Evolutionary conservation across 2,329 filamentous ascomycete species (phyloP).

Genomic region (Chrysoporthe cubensis): DNA sequence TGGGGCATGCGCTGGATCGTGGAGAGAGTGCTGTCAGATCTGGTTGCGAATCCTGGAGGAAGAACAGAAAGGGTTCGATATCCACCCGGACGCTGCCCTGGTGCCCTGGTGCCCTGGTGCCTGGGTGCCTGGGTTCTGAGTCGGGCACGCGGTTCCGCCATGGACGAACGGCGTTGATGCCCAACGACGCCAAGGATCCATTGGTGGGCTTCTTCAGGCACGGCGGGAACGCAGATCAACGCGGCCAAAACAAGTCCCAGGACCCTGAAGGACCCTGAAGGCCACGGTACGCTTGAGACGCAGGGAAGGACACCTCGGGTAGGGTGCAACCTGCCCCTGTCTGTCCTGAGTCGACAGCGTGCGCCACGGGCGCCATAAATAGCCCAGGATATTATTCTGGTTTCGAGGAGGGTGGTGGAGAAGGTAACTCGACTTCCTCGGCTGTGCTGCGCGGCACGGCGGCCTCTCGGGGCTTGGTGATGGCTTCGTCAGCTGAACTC

Average conservation of each 20-base stretch:
- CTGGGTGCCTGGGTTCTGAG: too few species aligned
- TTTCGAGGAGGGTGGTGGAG: conserved; percentile 1
- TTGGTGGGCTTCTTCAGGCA: background rate
- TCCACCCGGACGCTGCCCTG: background rate
- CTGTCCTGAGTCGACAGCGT: conserved; percentile 1
- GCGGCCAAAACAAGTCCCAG: background rate
- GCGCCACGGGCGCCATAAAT: conserved; percentile 4
- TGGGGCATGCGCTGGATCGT: background rate
- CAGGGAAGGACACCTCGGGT: background rate
- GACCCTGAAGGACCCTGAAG: conserved; percentile 8
- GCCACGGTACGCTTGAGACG: background rate
- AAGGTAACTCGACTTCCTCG: background rate
- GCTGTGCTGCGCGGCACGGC: background rate
- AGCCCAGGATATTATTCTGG: background rate
- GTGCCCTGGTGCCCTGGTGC: background rate
- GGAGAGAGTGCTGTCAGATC: conserved; percentile 3
- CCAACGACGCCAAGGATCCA: conserved; percentile 16
- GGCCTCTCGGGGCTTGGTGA: background rate
- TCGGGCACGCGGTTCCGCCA: background rate
- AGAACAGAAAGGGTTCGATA: conserved; percentile 1
- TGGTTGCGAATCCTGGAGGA: background rate
- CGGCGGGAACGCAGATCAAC: conserved; percentile 2
- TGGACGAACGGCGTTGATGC: conserved; percentile 20
- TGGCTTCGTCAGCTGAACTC: background rate
- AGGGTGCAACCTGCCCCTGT: background rate